A percentile compares a stretch with the other conserved stretches of the same genome.
These are phyloP conservation scores for Metschnikowia hibisci DNA, from an alignment of 805 yeast genomes.

Conservation along the genomic window DNA sequence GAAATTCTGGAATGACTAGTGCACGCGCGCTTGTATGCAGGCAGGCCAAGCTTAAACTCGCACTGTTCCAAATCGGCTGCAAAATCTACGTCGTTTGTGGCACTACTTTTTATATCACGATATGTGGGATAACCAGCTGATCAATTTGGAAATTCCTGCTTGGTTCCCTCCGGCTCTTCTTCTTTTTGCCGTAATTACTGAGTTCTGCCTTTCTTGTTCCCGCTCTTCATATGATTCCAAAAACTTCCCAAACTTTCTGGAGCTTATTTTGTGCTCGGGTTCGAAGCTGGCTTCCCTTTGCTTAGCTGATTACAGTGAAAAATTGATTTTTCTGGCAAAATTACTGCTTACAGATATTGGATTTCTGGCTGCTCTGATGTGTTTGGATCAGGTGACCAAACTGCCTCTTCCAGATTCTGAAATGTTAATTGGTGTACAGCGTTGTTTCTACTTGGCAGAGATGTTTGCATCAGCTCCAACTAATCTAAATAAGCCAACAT, in stretches of 20 bases:
- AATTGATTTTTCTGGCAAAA: conserved; percentile 6
- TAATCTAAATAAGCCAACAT: neutral
- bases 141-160: neutral
- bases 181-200: neutral
- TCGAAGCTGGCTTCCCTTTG: conserved; percentile 7
- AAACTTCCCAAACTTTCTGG: conserved; percentile 5
- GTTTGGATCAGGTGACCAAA: conserved; percentile 8
- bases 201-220: neutral
- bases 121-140: no score
- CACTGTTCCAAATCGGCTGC: neutral
- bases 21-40: neutral
- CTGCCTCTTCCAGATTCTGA: conserved; percentile 7
- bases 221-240: conserved; percentile 7
- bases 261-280: conserved; percentile 10
- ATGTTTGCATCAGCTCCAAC: neutral
- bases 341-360: conserved; percentile 6
- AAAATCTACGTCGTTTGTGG: conserved; percentile 1
- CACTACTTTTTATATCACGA: neutral
- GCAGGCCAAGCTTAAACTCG: no score
- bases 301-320: conserved; percentile 1
- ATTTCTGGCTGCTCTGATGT: conserved; percentile 5
- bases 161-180: conserved; percentile 1
- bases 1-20: neutral
- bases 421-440: conserved; percentile 10
- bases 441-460: conserved; percentile 12